Base-by-base conservation (phyloP, 108 stramenopile species). In the Cylindrotheca fusiformis region DNA sequence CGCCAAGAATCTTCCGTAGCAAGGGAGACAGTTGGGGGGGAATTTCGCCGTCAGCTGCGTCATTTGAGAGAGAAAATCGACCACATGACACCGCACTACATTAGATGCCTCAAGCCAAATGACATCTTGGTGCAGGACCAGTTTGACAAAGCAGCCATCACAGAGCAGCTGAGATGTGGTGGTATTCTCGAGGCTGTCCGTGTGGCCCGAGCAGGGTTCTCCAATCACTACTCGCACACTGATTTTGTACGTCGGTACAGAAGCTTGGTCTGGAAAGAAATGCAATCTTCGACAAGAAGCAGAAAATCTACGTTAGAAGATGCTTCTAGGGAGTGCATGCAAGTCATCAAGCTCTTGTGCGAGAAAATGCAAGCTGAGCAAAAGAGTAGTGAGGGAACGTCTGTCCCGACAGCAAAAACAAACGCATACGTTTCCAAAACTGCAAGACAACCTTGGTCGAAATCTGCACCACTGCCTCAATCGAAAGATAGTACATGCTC, bases 41-140 rank as follows among this genome's bases (percentile, higher is more conserved):
- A 90, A 67, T 93, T 90, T 45, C 76, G 84, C 30, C 49, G 77
- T 36, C 87, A 90, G 55, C 67, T 87, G 41, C 69, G 71, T 6
- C 59, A 73, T 52, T 77, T 96, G 60, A 71, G 85, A 52, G 61
- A 63, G 2, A 85, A 79, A 46, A 86, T 95, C 52, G 90, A 94
- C 56, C 25, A 72, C 19, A 91, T 89, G 19, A 70, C 82, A 20
- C 94, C 93, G 6, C 92, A 94, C 57, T 95, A 93, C 65, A 79
- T 94, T 32, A 90, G 95, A 45, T 97, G 95, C 58, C 69, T 97
- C 31, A 95, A 96, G 67, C 96, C 96, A 32, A 96, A 96, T 69
- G 88, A 91, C 69, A 74, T 77, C 29, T 75, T 91, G 33, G 82
- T 82, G 26, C 83, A 91, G 0, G 81, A 90, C 55, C 70, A 80